A percentile compares a stretch with the other conserved stretches of the same genome.
Conservation (phyloP, 805 yeast species). For the Yarrowia alimentaria region DNA sequence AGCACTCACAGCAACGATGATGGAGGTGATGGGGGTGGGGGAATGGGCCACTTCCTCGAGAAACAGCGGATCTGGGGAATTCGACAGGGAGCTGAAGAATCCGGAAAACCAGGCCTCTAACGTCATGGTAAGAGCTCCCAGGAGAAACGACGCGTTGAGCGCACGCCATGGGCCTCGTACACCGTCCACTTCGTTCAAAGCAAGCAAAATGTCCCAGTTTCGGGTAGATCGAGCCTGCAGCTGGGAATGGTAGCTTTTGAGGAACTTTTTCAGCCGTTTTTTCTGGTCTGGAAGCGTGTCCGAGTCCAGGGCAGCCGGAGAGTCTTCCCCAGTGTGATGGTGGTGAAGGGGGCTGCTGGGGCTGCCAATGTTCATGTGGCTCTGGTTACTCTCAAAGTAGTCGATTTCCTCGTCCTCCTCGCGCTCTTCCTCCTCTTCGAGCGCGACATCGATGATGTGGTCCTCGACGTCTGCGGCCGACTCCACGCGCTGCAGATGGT, state of each 20-base stretch:
- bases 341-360: constrained; percentile 3
- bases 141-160: constrained; percentile 74
- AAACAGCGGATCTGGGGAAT: constrained; percentile 85
- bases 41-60: constrained; percentile 73
- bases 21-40: constrained; percentile 67
- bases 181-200: constrained; percentile 64
- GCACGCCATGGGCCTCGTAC: constrained; percentile 63
- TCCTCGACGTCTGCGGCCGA: constrained; percentile 25
- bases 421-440: constrained; percentile 38
- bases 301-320: constrained; percentile 12
- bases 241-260: constrained; percentile 11
- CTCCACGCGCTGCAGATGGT: constrained; percentile 1
- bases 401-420: constrained; percentile 49
- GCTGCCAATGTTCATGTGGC: constrained; percentile 7
- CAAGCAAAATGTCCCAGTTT: constrained; percentile 41
- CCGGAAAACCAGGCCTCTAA: constrained; percentile 92
- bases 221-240: constrained; percentile 34
- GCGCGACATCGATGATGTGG: constrained; percentile 32
- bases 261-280: constrained; percentile 15
- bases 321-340: background rate
- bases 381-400: constrained; percentile 42
- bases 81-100: constrained; percentile 71
- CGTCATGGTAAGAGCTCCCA: constrained; percentile 70
- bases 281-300: constrained; percentile 16
- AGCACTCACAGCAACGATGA: constrained; percentile 66